Base-by-base conservation (phyloP, 2,329 filamentous ascomycete genomes). In the Anisogramma anomala region DNA sequence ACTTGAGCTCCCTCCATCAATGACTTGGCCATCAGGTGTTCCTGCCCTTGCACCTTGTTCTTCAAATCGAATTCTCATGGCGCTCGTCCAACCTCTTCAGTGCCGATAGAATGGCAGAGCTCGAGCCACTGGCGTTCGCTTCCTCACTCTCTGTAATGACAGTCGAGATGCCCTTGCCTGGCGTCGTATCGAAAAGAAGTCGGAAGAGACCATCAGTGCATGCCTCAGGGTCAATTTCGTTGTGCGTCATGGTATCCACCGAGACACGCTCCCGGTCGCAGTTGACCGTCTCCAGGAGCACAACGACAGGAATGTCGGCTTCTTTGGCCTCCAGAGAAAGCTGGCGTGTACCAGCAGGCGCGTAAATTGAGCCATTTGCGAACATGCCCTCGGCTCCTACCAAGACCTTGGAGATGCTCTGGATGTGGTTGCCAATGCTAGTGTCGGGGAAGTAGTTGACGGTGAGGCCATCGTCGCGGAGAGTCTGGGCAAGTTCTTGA, bases 301-400 rank as follows among this genome's bases (percentile, higher is more conserved):
- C 85, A 25, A 93, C 79, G 44, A 96, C 85, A 1, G 84, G 83
- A 27, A 88, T 75, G 43, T 82, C 79, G 15, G 78, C 69, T 42
- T 83, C 77, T 38, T 80, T 77, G 5, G 88, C 89, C 31, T 82
- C 78, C 67, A 91, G 82, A 14, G 89, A 88, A 8, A 96, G 74
- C 45, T 91, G 76, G 18, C 84, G 85, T 3, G 88, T 94, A 46
- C 91, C 91, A 8, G 86, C 78, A 15, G 87, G 78, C 4, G 84
- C 89, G 61, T 93, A 94, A 52, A 98, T 72, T 25, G 84, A 76
- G 6, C 91, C 91, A 60, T 96, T 96, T 51, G 84, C 88, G 65
- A 94, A 91, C 78, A 98, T 91, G 28, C 86, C 84, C 58, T 95
- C 88, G 4, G 88, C 87, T 10, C 87, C 88, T 1, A 98, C 69